Percentiles rank a stretch among this genome's conserved stretches.
These are phyloP conservation scores for Backusella tarrabulga DNA, from an alignment of 192 early-diverging fungal genomes.

Conservation along the genomic window DNA sequence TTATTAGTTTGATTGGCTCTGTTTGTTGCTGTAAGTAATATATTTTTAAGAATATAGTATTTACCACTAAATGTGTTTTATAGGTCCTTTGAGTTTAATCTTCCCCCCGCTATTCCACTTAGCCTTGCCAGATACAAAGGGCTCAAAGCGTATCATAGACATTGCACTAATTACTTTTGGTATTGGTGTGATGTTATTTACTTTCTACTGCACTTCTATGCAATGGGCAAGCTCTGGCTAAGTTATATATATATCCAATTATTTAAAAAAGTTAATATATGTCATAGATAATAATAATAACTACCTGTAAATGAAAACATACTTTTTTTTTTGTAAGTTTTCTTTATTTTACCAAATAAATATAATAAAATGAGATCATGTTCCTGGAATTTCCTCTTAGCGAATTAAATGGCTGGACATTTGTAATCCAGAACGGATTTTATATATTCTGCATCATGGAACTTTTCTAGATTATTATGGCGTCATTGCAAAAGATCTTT, in stretches of 20 bases:
- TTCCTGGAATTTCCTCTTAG: not conserved
- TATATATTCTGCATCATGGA: not conserved
- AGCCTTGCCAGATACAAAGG: slow-evolving; percentile 34
- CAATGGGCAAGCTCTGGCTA: slow-evolving; percentile 23
- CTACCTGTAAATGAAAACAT: not conserved
- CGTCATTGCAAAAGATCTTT: not conserved
- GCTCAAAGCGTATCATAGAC: slow-evolving; percentile 43
- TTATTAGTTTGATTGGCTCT: slow-evolving; percentile 84
- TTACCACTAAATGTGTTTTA: not conserved
- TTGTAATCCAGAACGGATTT: not conserved
- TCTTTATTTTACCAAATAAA: not conserved
- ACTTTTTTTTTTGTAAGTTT: not conserved
- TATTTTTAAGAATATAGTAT: not conserved
- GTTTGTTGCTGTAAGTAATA: slow-evolving; percentile 55
- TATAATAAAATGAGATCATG: not conserved
- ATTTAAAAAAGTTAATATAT: not conserved
- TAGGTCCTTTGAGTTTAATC: slow-evolving; percentile 70
- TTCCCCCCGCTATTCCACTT: slow-evolving; percentile 86
- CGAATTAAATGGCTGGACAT: not conserved
- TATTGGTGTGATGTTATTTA: slow-evolving; percentile 37
- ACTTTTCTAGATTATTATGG: not conserved
- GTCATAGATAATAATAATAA: not conserved
- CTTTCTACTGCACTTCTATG: slow-evolving; percentile 26
- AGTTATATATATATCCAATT: not conserved
- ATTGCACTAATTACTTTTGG: slow-evolving; percentile 65